Percentiles rank a stretch among this genome's conserved stretches.
phyloP scores from a whole-genome alignment of 176 grass and related monocot genomes.

The Musa beccarii region DNA sequence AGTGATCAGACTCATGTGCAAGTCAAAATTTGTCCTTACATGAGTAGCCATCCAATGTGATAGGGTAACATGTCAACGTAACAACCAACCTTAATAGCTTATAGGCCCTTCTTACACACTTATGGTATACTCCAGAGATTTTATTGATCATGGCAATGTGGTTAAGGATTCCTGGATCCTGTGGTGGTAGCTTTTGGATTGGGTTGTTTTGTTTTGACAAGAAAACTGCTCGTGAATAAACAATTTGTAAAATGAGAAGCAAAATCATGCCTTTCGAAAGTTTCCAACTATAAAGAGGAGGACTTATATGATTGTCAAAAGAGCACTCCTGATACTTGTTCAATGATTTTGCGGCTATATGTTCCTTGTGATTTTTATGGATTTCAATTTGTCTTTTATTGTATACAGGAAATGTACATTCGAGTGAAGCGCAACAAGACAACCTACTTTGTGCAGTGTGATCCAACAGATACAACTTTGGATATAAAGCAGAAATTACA shows the following conservation, averaged over 20 bases:
- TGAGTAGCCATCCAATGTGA: neutral
- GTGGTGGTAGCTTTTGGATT: neutral
- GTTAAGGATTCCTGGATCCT: too few relatives aligned
- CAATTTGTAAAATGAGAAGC: neutral
- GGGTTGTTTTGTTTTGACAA: neutral
- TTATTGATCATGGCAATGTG: neutral
- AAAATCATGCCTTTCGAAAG: neutral
- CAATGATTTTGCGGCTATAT: neutral
- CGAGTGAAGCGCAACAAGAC: constrained; percentile 73
- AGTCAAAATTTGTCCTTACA: neutral
- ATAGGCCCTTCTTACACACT: neutral
- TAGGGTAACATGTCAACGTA: neutral
- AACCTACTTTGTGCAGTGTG: constrained; percentile 73
- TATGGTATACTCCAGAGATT: neutral
- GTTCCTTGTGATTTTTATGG: neutral
- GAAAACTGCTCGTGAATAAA: neutral
- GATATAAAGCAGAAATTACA: constrained; percentile 74
- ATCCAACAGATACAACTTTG: constrained; percentile 52
- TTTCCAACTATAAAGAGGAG: neutral
- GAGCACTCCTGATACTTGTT: neutral
- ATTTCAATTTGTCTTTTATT: neutral
- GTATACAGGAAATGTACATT: constrained; percentile 62
- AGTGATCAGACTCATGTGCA: neutral
- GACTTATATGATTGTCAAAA: neutral
- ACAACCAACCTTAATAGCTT: neutral